phyloP scores from a whole-genome alignment of 495 filamentous ascomycete species.

The Apodospora peruviana region DNA sequence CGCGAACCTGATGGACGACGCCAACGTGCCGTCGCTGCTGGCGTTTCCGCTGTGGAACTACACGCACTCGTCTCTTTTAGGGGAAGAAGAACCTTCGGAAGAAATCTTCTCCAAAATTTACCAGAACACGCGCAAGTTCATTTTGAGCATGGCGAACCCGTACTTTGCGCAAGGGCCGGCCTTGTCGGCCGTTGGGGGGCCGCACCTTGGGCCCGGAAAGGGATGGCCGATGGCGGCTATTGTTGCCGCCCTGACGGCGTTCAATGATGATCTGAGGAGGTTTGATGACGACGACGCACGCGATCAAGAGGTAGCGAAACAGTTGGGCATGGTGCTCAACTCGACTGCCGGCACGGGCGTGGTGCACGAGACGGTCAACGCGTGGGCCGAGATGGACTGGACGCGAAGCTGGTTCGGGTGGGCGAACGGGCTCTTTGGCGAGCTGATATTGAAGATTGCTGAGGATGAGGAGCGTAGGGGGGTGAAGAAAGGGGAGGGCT shows the following conservation, averaged over 20 bases:
- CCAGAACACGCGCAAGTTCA: conserved; percentile 50
- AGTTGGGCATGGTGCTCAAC: conserved; percentile 38
- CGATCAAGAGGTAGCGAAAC: conserved; percentile 19
- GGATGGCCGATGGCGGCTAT: conserved; percentile 58
- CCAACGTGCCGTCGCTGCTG: conserved; percentile 56
- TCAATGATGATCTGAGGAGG: conserved; percentile 39
- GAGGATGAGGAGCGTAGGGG: conserved; percentile 23
- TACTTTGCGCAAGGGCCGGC: conserved; percentile 53
- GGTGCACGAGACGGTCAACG: conserved; percentile 57
- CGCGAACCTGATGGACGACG: conserved; percentile 59
- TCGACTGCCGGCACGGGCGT: conserved; percentile 52
- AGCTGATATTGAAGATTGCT: conserved; percentile 47
- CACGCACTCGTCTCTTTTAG: conserved; percentile 3
- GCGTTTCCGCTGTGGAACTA: conserved; percentile 34
- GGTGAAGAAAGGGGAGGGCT: conserved; percentile 11
- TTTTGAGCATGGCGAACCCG: conserved; percentile 51
- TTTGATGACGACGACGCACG: conserved; percentile 26
- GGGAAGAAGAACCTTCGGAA: not conserved
- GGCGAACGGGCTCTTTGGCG: conserved; percentile 65
- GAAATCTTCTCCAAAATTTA: conserved; percentile 37
- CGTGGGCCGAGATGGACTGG: conserved; percentile 46
- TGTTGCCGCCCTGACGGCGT: conserved; percentile 39
- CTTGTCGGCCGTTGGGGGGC: conserved; percentile 52
- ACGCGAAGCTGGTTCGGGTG: conserved; percentile 64
- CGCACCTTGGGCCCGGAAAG: conserved; percentile 51